phyloP scores from a whole-genome alignment of 176 grass and related monocot species.

The Puya raimondii region DNA sequence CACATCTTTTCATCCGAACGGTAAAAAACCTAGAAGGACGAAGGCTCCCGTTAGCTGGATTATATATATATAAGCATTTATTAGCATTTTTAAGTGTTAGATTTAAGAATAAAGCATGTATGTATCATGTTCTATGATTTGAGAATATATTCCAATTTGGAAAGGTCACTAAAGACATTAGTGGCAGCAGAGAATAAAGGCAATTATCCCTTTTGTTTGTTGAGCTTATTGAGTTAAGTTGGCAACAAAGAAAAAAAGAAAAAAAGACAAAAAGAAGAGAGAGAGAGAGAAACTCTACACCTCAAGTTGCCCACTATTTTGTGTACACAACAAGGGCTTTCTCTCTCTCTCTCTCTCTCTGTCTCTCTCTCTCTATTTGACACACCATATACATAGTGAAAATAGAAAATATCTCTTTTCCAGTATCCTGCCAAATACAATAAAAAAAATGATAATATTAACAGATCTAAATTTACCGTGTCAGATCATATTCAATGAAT shows the following conservation, averaged over 20 bases:
- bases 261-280: constrained; percentile 9
- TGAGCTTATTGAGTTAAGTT: constrained; percentile 13
- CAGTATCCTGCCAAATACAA: no score
- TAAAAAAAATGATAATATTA: no score
- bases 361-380: neutral
- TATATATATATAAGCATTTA: no score
- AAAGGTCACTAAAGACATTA: constrained; percentile 19
- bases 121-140: neutral
- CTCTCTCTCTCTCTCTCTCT: neutral
- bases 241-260: constrained; percentile 15
- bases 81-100: neutral
- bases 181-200: constrained; percentile 27
- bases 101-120: neutral
- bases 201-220: constrained; percentile 14
- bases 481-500: no score
- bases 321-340: neutral
- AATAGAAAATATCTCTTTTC: no score
- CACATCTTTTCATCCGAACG: no score
- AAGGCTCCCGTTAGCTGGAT: no score
- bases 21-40: no score
- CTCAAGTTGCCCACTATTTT: constrained; percentile 9
- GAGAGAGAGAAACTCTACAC: constrained; percentile 12
- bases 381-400: neutral
- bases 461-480: no score
- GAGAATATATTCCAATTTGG: constrained; percentile 27